Evolutionary conservation across 2,329 filamentous ascomycete genomes (phyloP).

Genomic region (Hypoxylon sp.): DNA sequence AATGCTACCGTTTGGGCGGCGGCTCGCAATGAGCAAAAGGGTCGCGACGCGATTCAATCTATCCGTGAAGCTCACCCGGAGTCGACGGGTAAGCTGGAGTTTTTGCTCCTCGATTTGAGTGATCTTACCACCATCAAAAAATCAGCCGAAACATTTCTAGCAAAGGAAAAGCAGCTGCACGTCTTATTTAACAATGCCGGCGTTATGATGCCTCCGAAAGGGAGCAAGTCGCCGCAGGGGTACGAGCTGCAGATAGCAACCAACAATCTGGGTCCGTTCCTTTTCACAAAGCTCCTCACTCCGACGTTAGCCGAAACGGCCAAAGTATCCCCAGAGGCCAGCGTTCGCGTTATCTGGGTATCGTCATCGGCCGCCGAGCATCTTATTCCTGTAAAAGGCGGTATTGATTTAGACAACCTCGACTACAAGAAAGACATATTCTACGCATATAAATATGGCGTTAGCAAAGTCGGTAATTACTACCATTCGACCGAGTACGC

Average conservation of each 20-base stretch:
- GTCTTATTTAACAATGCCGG: conserved; percentile 61
- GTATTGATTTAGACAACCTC: conserved; percentile 53
- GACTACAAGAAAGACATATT: conserved; percentile 50
- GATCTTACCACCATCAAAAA: conserved; percentile 46
- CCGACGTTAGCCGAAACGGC: conserved; percentile 49
- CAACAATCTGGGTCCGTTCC: conserved; percentile 52
- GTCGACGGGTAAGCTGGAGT: conserved; percentile 46
- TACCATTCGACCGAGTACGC: conserved; percentile 53
- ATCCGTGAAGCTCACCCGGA: conserved; percentile 45
- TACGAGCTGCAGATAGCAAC: conserved; percentile 54
- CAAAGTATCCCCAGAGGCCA: conserved; percentile 41
- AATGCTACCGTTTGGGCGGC: conserved; percentile 48
- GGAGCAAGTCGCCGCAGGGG: conserved; percentile 56
- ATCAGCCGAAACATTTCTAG: conserved; percentile 45
- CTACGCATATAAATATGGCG: conserved; percentile 47
- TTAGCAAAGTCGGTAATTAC: conserved; percentile 54
- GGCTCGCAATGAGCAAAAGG: conserved; percentile 46
- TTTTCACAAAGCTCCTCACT: conserved; percentile 53
- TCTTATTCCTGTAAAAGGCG: conserved; percentile 43
- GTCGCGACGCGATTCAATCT: conserved; percentile 43
- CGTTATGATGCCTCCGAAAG: conserved; percentile 57
- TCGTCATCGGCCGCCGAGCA: conserved; percentile 51
- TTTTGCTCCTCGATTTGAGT: conserved; percentile 47
- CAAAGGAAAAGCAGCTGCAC: conserved; percentile 53
- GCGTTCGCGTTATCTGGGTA: conserved; percentile 54